Evolutionary conservation across 768 basidiomycete genomes (phyloP).

Genomic region (Serendipita sp.): DNA sequence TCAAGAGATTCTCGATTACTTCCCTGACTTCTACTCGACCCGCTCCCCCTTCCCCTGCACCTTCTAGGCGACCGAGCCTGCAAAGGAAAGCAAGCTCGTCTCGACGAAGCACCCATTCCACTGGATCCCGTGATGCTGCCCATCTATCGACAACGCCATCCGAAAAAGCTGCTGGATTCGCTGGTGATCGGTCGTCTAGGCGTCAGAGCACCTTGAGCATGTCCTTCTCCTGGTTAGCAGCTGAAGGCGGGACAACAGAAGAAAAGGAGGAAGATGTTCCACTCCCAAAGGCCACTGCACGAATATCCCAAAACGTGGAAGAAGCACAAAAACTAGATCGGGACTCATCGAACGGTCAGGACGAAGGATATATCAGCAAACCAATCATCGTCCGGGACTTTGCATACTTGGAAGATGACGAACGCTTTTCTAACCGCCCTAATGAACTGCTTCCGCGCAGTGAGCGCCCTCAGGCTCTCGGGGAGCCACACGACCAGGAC

Average conservation of each 20-base stretch:
- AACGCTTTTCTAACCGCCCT: constrained; percentile 20
- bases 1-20: background rate
- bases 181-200: background rate
- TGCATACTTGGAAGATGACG: constrained; percentile 26
- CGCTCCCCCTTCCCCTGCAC: background rate
- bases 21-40: background rate
- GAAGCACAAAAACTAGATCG: background rate
- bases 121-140: background rate
- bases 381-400: constrained; percentile 33
- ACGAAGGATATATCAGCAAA: background rate
- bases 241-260: background rate
- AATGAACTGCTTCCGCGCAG: background rate
- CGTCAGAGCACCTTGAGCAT: background rate
- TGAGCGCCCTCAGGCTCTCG: background rate
- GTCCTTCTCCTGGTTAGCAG: background rate
- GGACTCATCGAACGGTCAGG: background rate
- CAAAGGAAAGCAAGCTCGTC: background rate
- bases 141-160: background rate
- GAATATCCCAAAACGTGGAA: background rate
- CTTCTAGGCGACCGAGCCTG: background rate
- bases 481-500: background rate
- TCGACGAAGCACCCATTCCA: background rate
- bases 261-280: background rate
- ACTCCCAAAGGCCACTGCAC: background rate
- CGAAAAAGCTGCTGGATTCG: background rate